Percentiles rank a stretch among this genome's conserved stretches.
Conservation (phyloP, 2,329 filamentous ascomycete genomes). For the Arthrobotrys sinensis region DNA sequence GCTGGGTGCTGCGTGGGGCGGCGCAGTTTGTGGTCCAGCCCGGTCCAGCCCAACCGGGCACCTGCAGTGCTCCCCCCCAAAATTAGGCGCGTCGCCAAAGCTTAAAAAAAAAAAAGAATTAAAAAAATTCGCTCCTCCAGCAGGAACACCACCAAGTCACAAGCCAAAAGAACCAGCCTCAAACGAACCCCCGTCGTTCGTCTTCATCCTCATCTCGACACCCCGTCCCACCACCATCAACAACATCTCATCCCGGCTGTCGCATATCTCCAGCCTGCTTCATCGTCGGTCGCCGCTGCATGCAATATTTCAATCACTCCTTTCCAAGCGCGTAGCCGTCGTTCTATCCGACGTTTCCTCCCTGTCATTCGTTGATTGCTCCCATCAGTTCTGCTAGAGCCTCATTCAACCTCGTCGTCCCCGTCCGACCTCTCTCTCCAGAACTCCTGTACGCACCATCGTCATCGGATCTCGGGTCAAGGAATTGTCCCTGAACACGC, state of each 20-base stretch:
- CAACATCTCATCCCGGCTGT: constrained; percentile 24
- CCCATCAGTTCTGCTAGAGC: constrained; percentile 28
- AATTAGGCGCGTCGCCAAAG: constrained; percentile 47
- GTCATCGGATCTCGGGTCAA: constrained; percentile 41
- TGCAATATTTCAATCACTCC: constrained; percentile 53
- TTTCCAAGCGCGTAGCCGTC: constrained; percentile 60
- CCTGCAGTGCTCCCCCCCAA: constrained; percentile 4
- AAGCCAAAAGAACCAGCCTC: constrained; percentile 34
- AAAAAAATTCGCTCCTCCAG: constrained; percentile 11
- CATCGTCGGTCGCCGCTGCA: constrained; percentile 26
- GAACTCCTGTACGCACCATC: constrained; percentile 11
- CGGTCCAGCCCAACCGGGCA: constrained; percentile 2
- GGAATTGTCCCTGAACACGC: constrained; percentile 51
- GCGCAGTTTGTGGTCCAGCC: constrained; percentile 46
- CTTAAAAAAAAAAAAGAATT: constrained; percentile 17
- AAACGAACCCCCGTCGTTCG: constrained; percentile 35
- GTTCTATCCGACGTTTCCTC: constrained; percentile 55
- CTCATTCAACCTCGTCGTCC: constrained; percentile 6
- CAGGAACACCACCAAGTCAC: constrained; percentile 10
- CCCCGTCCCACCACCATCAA: constrained; percentile 23
- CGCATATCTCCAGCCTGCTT: constrained; percentile 11
- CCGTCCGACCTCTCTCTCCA: constrained; percentile 4
- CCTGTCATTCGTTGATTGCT: constrained; percentile 60
- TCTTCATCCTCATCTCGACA: constrained; percentile 38
- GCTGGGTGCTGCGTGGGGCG: constrained; percentile 42